Evolutionary conservation across 2,329 filamentous ascomycete species (phyloP).

Genomic region (Alternaria sp.): DNA sequence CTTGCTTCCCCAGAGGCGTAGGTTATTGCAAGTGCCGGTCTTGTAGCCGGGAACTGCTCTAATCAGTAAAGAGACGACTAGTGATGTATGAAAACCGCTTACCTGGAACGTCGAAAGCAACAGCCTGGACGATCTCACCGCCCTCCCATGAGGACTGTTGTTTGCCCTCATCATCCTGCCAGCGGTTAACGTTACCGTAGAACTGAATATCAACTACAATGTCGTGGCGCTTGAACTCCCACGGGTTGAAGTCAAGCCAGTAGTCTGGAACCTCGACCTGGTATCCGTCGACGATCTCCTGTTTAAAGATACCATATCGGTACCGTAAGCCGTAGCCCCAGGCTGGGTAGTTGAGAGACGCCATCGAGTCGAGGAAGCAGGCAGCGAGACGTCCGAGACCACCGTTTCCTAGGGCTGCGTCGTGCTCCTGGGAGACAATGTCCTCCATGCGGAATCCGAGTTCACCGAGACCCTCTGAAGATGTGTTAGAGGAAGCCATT

Average conservation of each 20-base stretch:
- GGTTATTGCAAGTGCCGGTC: slow-evolving; percentile 92
- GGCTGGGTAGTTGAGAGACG: slow-evolving; percentile 91
- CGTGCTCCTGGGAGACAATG: slow-evolving; percentile 91
- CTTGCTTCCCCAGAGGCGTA: slow-evolving; percentile 97
- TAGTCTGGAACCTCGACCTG: slow-evolving; percentile 98
- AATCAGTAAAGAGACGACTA: slow-evolving; percentile 20
- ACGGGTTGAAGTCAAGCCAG: slow-evolving; percentile 99
- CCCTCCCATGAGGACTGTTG: slow-evolving; percentile 82
- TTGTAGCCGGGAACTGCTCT: slow-evolving; percentile 85
- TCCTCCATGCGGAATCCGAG: slow-evolving; percentile 98
- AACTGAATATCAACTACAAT: slow-evolving; percentile 98
- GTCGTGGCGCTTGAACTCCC: slow-evolving; percentile 97
- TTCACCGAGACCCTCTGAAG: slow-evolving; percentile 78
- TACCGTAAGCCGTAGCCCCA: slow-evolving; percentile 98
- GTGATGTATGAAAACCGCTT: slow-evolving; percentile 15
- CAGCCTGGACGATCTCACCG: slow-evolving; percentile 88
- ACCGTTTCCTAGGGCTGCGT: slow-evolving; percentile 94
- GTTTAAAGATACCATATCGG: slow-evolving; percentile 95
- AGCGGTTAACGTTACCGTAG: slow-evolving; percentile 83
- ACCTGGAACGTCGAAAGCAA: slow-evolving; percentile 84
- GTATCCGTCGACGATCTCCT: slow-evolving; percentile 97
- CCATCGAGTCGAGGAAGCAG: slow-evolving; percentile 95
- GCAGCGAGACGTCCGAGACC: slow-evolving; percentile 93
- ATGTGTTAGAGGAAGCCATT: slow-evolving; percentile 24
- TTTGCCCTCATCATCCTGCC: slow-evolving; percentile 76